Conservation (phyloP, 805 yeast genomes). For the Myxozyma melibiosi region DNA sequence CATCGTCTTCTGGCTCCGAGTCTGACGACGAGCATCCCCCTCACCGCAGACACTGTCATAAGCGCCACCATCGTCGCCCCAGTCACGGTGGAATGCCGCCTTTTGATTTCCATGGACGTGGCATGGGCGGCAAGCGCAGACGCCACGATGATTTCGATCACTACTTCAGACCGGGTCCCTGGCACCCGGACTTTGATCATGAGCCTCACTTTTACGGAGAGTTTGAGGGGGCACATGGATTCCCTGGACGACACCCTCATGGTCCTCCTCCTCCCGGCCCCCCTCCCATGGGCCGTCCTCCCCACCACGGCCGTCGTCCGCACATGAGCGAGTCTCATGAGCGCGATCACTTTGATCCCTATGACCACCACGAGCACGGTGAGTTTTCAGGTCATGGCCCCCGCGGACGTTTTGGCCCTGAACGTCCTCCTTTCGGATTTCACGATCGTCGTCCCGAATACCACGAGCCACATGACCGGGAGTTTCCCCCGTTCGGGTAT, state of each 20-base stretch:
- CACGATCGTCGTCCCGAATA: too few relatives aligned
- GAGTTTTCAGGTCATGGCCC: too few relatives aligned
- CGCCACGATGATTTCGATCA: neutral
- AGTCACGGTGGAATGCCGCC: too few relatives aligned
- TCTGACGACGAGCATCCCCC: neutral
- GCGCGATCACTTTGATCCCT: too few relatives aligned
- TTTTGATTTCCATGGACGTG: neutral
- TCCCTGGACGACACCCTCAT: neutral
- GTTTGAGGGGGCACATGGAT: neutral
- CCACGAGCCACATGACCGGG: too few relatives aligned
- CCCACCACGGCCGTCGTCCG: neutral
- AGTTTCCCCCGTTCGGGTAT: too few relatives aligned
- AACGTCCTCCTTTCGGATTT: too few relatives aligned
- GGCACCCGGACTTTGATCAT: neutral
- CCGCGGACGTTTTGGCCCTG: too few relatives aligned
- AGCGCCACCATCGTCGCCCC: neutral
- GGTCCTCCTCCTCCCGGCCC: neutral
- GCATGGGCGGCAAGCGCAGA: neutral
- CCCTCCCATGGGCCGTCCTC: neutral
- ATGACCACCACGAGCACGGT: neutral
- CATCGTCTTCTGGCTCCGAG: conserved; percentile 3
- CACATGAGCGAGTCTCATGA: too few relatives aligned
- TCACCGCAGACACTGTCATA: too few relatives aligned
- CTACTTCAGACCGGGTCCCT: neutral
- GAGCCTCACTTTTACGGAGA: neutral